Evolutionary conservation across 345 rosid genomes (phyloP), one percentile per base, ranked within the genome.

Genomic region (Pistacia integerrima): DNA sequence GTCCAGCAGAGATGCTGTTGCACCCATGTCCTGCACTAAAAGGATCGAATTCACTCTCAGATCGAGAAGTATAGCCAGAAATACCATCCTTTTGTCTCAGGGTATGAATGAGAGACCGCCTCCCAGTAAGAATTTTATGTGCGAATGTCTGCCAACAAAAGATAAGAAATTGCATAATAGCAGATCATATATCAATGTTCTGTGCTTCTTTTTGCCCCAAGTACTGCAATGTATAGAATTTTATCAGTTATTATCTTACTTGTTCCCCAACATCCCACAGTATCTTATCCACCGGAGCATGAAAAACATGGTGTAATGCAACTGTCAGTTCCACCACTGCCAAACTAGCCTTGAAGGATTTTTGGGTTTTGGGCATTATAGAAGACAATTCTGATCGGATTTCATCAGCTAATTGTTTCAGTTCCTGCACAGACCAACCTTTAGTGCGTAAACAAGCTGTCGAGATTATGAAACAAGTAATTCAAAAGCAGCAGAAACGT

Each of bases 21-120:
- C 97, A 94, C 58, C 98, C 97, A 85, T 94, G 98, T 33, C 91
- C 94, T 3, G 91, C 83, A 57, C 94, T 94, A 86, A 94, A 94
- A n/a, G 97, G 87, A 84, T 94, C 98, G 72, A 86, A 93, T 79
- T 87, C 95, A 75, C 97, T 91, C 80, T 89, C 97, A 67, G 84
- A 84, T 36, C 82, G 90, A 69, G 89, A 86, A 54, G 93, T 88
- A 77, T 78, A 88, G 41, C 88, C 87, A 69, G 97, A 91, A 67
- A 84, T 83, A 72, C 95, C 90, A 67, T 85, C 79, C 81, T 83
- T 91, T 86, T 85, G 86, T 67, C 92, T 87, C 67, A 88, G 49
- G 1, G 87, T 86, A 75, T 84, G 88, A 87, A 87, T 86, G 49
- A 81, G 88, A 74, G 89, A 82, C 81, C 98, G 85, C 78, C 98